phyloP scores from a whole-genome alignment of 345 rosid genomes.

The Citrus glauca region DNA sequence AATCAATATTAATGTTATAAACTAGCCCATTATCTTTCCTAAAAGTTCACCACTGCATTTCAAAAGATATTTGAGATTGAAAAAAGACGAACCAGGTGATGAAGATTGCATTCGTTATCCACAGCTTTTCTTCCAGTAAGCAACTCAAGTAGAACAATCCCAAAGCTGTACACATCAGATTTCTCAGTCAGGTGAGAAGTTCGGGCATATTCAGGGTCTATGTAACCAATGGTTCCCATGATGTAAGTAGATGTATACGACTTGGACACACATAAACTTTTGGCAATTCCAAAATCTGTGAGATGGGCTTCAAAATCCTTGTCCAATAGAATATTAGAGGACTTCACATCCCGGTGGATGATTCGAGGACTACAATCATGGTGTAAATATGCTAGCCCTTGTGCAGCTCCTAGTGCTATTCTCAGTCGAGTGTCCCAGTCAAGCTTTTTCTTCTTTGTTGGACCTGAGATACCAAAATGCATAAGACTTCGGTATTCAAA shows the following conservation, averaged over 20 bases:
- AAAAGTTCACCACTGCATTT: not conserved
- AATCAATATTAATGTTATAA: not conserved
- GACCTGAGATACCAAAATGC: constrained; percentile 39
- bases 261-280: constrained; percentile 72
- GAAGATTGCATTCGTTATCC: constrained; percentile 88
- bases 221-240: constrained; percentile 97
- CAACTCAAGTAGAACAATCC: constrained; percentile 85
- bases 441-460: constrained; percentile 72
- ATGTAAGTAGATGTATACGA: constrained; percentile 77
- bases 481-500: not conserved
- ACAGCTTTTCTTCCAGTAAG: constrained; percentile 89
- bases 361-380: constrained; percentile 95
- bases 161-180: constrained; percentile 93
- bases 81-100: constrained; percentile 66
- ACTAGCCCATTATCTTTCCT: not conserved
- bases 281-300: constrained; percentile 97
- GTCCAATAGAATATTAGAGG: constrained; percentile 84
- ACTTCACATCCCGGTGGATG: constrained; percentile 92
- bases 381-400: constrained; percentile 88
- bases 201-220: constrained; percentile 96
- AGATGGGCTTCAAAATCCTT: constrained; percentile 88
- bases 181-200: constrained; percentile 93
- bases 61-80: not conserved
- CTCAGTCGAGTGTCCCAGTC: constrained; percentile 82
- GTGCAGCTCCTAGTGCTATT: constrained; percentile 90